phyloP scores from a whole-genome alignment of 106 monocot species.

The Allium sativum region DNA sequence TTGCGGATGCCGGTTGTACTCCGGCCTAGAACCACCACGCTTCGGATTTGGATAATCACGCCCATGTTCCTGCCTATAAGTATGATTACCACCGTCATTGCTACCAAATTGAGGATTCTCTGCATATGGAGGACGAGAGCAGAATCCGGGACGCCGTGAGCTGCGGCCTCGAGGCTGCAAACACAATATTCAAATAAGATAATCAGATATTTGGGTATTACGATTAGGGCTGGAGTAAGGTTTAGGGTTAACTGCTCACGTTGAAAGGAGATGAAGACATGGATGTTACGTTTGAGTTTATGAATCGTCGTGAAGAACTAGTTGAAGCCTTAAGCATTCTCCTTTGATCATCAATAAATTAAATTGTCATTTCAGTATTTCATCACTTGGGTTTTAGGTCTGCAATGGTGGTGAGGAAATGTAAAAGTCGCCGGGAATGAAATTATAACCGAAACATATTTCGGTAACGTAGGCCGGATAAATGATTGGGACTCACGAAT shows the following conservation, averaged over 20 bases:
- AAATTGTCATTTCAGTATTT: too few relatives aligned
- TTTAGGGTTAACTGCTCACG: background rate
- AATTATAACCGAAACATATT: too few relatives aligned
- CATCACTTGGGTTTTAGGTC: too few relatives aligned
- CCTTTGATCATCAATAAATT: too few relatives aligned
- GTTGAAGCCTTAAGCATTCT: too few relatives aligned
- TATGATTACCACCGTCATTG: constrained; percentile 25
- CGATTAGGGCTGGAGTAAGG: constrained; percentile 2
- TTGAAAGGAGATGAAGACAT: constrained; percentile 10
- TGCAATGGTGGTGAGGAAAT: too few relatives aligned
- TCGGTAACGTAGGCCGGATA: too few relatives aligned
- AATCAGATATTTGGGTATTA: background rate
- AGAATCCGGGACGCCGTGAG: constrained; percentile 26
- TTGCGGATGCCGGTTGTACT: background rate
- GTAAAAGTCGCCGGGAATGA: too few relatives aligned
- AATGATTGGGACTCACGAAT: too few relatives aligned
- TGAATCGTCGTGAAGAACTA: constrained; percentile 1
- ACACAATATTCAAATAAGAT: background rate
- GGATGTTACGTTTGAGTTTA: background rate
- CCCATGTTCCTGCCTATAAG: constrained; percentile 3
- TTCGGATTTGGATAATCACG: constrained; percentile 4
- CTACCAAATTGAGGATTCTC: background rate
- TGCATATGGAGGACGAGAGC: constrained; percentile 7
- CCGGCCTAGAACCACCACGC: background rate
- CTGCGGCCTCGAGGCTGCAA: constrained; percentile 12